These are phyloP conservation scores for Bidens hawaiensis DNA, from an alignment of 140 eudicot genomes.

Conservation along the genomic window DNA sequence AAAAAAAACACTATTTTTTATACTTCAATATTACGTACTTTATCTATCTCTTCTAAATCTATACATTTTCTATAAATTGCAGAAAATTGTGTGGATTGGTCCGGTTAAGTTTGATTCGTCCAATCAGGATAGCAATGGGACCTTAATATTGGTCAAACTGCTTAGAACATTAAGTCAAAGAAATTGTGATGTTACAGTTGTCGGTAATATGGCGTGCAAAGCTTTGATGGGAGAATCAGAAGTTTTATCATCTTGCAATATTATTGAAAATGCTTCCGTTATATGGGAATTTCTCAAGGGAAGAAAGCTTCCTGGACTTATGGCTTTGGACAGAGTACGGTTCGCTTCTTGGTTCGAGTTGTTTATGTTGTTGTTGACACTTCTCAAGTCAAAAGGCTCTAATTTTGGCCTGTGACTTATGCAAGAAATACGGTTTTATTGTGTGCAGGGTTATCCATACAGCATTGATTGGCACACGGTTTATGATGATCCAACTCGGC, in stretches of 20 bases:
- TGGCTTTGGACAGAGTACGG: slow-evolving; percentile 83
- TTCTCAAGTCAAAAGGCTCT: background rate
- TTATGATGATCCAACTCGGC: slow-evolving; percentile 61
- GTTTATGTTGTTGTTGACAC: background rate
- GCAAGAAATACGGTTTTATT: background rate
- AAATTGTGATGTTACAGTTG: slow-evolving; percentile 46
- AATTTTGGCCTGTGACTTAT: background rate
- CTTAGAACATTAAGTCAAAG: slow-evolving; percentile 46
- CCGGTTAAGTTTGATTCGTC: slow-evolving; percentile 56
- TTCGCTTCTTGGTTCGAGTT: slow-evolving; percentile 7
- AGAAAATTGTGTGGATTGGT: slow-evolving; percentile 86
- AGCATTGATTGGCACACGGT: slow-evolving; percentile 50
- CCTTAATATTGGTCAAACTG: slow-evolving; percentile 46
- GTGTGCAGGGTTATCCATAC: slow-evolving; percentile 83
- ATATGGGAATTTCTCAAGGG: slow-evolving; percentile 86
- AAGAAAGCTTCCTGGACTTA: slow-evolving; percentile 82
- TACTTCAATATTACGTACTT: background rate
- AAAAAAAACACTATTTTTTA: background rate
- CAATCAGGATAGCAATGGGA: slow-evolving; percentile 37
- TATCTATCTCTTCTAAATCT: slow-evolving; percentile 10
- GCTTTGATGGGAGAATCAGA: slow-evolving; percentile 29
- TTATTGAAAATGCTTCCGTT: slow-evolving; percentile 62
- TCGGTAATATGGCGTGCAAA: slow-evolving; percentile 59
- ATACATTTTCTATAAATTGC: slow-evolving; percentile 18
- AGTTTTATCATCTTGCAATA: slow-evolving; percentile 27